These are phyloP conservation scores for Nicotiana otophora DNA, from an alignment of 257 asterid species.

Conservation along the genomic window DNA sequence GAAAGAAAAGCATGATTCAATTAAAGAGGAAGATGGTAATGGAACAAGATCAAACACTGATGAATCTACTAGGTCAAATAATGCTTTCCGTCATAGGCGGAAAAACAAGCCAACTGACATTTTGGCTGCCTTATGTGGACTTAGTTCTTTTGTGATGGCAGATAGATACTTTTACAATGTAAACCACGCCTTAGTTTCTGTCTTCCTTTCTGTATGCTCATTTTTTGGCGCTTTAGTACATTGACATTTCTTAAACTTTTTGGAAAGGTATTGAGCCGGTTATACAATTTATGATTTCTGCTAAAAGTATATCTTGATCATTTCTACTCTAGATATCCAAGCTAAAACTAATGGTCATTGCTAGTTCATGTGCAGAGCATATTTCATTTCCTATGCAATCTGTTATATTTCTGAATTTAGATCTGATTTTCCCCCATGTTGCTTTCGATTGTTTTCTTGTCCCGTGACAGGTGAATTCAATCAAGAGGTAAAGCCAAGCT, in stretches of 20 bases:
- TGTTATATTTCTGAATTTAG: not conserved
- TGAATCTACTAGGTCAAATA: slow-evolving; percentile 23
- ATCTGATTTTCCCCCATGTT: not conserved
- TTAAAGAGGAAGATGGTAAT: slow-evolving; percentile 34
- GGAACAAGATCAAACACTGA: slow-evolving; percentile 29
- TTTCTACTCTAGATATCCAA: not conserved
- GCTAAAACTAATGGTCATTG: not conserved
- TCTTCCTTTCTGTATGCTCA: not conserved
- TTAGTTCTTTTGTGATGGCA: not conserved
- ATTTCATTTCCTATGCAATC: not conserved
- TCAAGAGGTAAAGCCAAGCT: not conserved
- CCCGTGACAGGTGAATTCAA: not conserved
- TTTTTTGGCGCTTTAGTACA: not conserved
- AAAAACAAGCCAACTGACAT: slow-evolving; percentile 38
- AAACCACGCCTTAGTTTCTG: not conserved
- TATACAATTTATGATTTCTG: not conserved
- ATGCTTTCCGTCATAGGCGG: slow-evolving; percentile 45
- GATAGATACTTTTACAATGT: not conserved
- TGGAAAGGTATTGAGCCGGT: not conserved
- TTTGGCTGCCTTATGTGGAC: not conserved
- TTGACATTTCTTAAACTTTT: not conserved
- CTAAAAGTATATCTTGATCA: not conserved
- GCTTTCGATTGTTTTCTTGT: not conserved
- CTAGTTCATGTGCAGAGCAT: not conserved
- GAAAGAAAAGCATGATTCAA: slow-evolving; percentile 26